These are phyloP conservation scores for Pezizomycotina sp. DNA, from an alignment of 2,329 filamentous ascomycete genomes.

Conservation along the genomic window DNA sequence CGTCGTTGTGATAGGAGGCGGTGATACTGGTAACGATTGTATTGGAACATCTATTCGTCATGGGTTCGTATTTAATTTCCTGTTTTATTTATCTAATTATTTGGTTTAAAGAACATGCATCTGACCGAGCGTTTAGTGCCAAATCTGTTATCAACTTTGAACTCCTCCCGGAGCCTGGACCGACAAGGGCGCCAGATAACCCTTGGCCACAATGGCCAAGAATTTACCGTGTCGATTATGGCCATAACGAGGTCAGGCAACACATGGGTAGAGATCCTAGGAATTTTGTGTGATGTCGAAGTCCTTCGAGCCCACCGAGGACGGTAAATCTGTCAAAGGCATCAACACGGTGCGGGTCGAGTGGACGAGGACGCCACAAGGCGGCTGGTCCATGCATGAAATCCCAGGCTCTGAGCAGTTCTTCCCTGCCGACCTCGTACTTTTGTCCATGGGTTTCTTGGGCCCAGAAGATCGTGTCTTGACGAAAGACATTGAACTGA, in stretches of 20 bases:
- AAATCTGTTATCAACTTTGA: constrained; percentile 96
- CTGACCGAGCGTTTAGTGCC: too few relatives aligned
- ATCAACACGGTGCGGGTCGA: constrained; percentile 93
- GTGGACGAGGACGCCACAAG: constrained; percentile 77
- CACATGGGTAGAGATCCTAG: constrained; percentile 93
- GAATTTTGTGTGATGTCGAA: constrained; percentile 97
- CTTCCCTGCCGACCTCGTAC: constrained; percentile 87
- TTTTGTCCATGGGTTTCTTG: constrained; percentile 93
- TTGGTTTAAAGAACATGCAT: too few relatives aligned
- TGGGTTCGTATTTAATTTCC: too few relatives aligned
- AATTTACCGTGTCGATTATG: constrained; percentile 96
- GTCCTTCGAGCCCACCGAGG: constrained; percentile 82
- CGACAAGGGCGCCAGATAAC: constrained; percentile 82
- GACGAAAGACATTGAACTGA: constrained; percentile 76
- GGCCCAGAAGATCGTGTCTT: constrained; percentile 80
- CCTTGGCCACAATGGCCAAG: constrained; percentile 98
- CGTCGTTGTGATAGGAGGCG: constrained; percentile 90
- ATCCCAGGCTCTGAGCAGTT: constrained; percentile 83
- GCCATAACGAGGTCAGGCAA: constrained; percentile 85
- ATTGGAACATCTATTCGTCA: constrained; percentile 93
- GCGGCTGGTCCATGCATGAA: constrained; percentile 98
- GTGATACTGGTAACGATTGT: constrained; percentile 95
- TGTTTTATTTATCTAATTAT: too few relatives aligned
- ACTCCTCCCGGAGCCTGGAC: constrained; percentile 77
- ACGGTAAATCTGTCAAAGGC: constrained; percentile 74